Evolutionary conservation across 352 stramenopile genomes (phyloP).

Genomic region (Phytophthora aleatoria): DNA sequence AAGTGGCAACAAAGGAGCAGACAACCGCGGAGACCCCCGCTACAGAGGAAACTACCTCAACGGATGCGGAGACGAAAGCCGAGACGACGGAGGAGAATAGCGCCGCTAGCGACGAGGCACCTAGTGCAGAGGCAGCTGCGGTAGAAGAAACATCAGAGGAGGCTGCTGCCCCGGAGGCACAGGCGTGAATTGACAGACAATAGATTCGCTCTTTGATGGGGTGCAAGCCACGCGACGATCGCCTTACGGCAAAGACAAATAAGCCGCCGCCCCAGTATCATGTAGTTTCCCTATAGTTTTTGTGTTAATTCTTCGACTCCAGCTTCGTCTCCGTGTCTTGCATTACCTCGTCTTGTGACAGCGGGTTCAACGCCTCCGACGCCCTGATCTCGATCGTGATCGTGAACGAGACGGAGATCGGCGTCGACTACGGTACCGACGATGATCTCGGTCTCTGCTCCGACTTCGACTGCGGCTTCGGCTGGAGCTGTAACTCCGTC

Average conservation of each 20-base stretch:
- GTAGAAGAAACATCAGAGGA: slow-evolving; percentile 41
- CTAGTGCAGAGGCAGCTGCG: slow-evolving; percentile 35
- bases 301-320: slow-evolving; percentile 20
- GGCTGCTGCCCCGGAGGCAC: slow-evolving; percentile 31
- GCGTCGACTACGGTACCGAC: slow-evolving; percentile 20
- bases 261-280: slow-evolving; percentile 33
- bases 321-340: slow-evolving; percentile 2
- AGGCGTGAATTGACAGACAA: slow-evolving; percentile 51
- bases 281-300: slow-evolving; percentile 37
- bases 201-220: slow-evolving; percentile 48
- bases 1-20: slow-evolving; percentile 6
- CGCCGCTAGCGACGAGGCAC: slow-evolving; percentile 30
- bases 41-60: slow-evolving; percentile 16
- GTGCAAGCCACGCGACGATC: slow-evolving; percentile 23
- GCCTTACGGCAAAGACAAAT: slow-evolving; percentile 28
- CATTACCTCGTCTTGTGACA: not conserved
- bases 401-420: slow-evolving; percentile 35
- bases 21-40: too few species aligned
- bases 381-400: not conserved
- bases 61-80: slow-evolving; percentile 21
- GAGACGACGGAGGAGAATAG: slow-evolving; percentile 29
- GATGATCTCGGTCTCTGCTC: not conserved
- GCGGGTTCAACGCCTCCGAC: slow-evolving; percentile 24
- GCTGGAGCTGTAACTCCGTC: slow-evolving; percentile 24
- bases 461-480: slow-evolving; percentile 40